A percentile compares a stretch with the other conserved stretches of the same genome.
These are phyloP conservation scores for Coprinopsis sp. DNA, from an alignment of 768 basidiomycete genomes.

Conservation along the genomic window DNA sequence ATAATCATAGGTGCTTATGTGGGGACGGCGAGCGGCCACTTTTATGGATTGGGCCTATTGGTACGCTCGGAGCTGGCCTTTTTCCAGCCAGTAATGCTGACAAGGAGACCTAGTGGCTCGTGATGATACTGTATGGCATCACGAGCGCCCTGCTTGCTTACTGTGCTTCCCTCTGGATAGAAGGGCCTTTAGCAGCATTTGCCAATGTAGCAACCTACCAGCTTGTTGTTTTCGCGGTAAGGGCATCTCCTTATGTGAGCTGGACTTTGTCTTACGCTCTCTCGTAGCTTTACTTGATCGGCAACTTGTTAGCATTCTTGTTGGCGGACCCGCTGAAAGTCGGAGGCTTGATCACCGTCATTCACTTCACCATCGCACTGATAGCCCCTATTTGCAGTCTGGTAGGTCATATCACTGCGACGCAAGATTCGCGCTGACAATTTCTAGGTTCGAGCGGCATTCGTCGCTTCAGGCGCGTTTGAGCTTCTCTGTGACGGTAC, in stretches of 20 bases:
- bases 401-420: conserved; percentile 43
- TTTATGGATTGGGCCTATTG: conserved; percentile 64
- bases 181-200: conserved; percentile 69
- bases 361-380: conserved; percentile 67
- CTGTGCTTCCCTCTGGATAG: conserved; percentile 52
- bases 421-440: too few species aligned
- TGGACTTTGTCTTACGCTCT: not conserved
- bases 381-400: conserved; percentile 65
- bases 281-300: conserved; percentile 58
- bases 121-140: conserved; percentile 66
- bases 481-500: too few species aligned
- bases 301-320: conserved; percentile 68
- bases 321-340: conserved; percentile 62
- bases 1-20: conserved; percentile 62
- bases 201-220: conserved; percentile 71
- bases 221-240: conserved; percentile 64
- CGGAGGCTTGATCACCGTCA: conserved; percentile 48
- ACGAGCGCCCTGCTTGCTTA: conserved; percentile 67
- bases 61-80: conserved; percentile 27
- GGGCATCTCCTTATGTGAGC: conserved; percentile 28
- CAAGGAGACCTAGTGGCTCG: conserved; percentile 63
- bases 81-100: not conserved
- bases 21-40: conserved; percentile 46
- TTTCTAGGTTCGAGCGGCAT: too few species aligned
- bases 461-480: too few species aligned